These are phyloP conservation scores for Tulasnella sp. DNA, from an alignment of 768 basidiomycete species.

Conservation along the genomic window DNA sequence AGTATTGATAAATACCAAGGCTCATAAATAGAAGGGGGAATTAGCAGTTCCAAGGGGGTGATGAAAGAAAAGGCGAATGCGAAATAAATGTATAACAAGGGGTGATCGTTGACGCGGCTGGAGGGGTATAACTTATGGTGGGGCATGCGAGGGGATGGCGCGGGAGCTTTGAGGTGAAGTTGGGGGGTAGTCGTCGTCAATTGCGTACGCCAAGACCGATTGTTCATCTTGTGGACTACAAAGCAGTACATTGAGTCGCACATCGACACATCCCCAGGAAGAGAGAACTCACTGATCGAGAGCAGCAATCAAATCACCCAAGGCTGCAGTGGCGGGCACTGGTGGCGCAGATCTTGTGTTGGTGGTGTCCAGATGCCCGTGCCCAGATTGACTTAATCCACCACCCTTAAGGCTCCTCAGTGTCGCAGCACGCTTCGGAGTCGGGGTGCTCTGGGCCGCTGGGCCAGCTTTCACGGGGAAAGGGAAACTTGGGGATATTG, in stretches of 20 bases:
- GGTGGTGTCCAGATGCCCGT: neutral
- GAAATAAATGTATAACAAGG: too few species aligned
- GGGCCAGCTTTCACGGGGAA: too few species aligned
- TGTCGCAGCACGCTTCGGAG: constrained; percentile 1
- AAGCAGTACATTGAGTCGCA: neutral
- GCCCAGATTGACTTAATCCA: neutral
- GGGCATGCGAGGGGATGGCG: neutral
- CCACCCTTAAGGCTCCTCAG: constrained; percentile 11
- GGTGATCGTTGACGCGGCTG: too few species aligned
- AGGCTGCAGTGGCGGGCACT: neutral
- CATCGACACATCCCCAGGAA: neutral
- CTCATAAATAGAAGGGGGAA: too few species aligned
- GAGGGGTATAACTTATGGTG: neutral
- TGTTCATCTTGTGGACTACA: neutral
- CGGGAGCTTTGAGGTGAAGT: neutral
- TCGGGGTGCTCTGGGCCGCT: neutral
- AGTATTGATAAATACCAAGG: too few species aligned
- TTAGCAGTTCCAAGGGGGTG: too few species aligned
- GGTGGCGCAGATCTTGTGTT: too few species aligned
- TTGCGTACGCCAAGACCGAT: neutral
- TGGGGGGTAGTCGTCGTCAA: neutral
- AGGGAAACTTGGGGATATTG: too few species aligned
- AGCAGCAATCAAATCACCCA: constrained; percentile 9
- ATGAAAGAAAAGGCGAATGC: too few species aligned
- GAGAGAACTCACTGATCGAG: constrained; percentile 1